Evolutionary conservation across 352 stramenopile genomes (phyloP).

Genomic region (Pythium rishiriense): DNA sequence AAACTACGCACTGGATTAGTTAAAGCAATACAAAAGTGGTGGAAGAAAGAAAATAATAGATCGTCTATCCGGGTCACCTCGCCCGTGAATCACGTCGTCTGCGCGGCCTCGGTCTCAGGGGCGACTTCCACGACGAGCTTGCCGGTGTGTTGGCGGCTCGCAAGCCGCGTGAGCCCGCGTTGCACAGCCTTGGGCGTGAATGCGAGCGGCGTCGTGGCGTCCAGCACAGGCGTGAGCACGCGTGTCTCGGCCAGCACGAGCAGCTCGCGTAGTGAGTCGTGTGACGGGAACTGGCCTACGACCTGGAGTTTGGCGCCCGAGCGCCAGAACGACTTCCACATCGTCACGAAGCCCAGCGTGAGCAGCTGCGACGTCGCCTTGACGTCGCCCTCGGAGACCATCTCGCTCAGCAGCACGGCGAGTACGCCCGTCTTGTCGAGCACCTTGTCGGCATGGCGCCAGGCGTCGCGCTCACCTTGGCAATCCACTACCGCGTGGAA

Average conservation of each 20-base stretch:
- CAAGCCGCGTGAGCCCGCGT: constrained; percentile 51
- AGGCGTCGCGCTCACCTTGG: constrained; percentile 23
- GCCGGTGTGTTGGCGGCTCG: constrained; percentile 54
- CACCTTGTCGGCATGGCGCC: constrained; percentile 29
- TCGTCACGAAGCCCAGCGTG: constrained; percentile 20
- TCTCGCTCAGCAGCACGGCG: constrained; percentile 26
- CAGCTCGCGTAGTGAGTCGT: constrained; percentile 37
- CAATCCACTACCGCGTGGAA: constrained; percentile 46
- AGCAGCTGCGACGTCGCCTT: constrained; percentile 27
- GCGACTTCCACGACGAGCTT: constrained; percentile 57
- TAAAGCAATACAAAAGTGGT: background rate
- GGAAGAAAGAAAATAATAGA: constrained; percentile 11
- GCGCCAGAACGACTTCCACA: constrained; percentile 35
- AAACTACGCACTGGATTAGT: constrained; percentile 71
- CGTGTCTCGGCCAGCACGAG: constrained; percentile 40
- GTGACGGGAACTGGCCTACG: constrained; percentile 34
- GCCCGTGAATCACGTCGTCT: too few species aligned
- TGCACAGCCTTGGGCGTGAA: constrained; percentile 65
- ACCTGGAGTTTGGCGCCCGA: constrained; percentile 27
- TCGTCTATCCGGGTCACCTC: background rate
- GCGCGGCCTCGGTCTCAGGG: background rate
- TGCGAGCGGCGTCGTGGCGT: constrained; percentile 53
- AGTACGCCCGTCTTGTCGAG: constrained; percentile 23
- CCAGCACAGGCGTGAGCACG: constrained; percentile 49
- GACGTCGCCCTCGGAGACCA: constrained; percentile 28